phyloP scores from a whole-genome alignment of 305 asterid genomes.

The Ilex paraguariensis region DNA sequence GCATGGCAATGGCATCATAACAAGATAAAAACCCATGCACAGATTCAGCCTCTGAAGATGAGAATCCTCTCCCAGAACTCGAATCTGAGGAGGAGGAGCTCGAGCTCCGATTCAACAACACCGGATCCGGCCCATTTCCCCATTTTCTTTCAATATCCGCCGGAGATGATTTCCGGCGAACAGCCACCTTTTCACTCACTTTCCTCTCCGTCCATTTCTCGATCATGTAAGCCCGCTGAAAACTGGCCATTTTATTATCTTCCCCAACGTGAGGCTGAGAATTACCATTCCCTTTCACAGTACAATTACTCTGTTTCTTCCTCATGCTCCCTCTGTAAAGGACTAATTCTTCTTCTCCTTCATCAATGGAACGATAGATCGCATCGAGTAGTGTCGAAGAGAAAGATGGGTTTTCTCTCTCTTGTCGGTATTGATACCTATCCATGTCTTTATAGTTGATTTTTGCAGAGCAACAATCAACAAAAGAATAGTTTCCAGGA shows the following conservation, averaged over 20 bases:
- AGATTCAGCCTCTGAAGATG: slow-evolving; percentile 54
- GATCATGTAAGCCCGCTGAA: slow-evolving; percentile 63
- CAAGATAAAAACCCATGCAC: slow-evolving; percentile 30
- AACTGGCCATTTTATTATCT: slow-evolving; percentile 37
- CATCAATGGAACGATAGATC: slow-evolving; percentile 75
- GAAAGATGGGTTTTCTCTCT: slow-evolving; percentile 54
- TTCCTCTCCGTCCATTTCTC: slow-evolving; percentile 93
- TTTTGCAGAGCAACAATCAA: slow-evolving; percentile 12
- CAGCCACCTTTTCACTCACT: slow-evolving; percentile 32
- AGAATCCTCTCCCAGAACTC: slow-evolving; percentile 44
- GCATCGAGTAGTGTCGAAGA: slow-evolving; percentile 84
- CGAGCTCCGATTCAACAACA: slow-evolving; percentile 44
- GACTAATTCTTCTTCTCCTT: slow-evolving; percentile 27
- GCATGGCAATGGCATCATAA: slow-evolving; percentile 16
- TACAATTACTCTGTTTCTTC: slow-evolving; percentile 29
- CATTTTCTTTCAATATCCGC: slow-evolving; percentile 38
- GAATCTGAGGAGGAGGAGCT: slow-evolving; percentile 75
- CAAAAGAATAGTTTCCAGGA: too few species aligned
- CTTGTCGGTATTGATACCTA: slow-evolving; percentile 21
- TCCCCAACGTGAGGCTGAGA: slow-evolving; percentile 8
- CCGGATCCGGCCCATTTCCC: slow-evolving; percentile 24
- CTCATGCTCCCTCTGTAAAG: slow-evolving; percentile 34
- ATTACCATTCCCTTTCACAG: too few species aligned
- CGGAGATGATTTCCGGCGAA: slow-evolving; percentile 32
- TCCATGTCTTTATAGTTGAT: slow-evolving; percentile 22